Percentiles rank a stretch among this genome's conserved stretches.
Evolutionary conservation across 2,329 filamentous ascomycete species (phyloP).

Genomic region (Fusarium sp.): DNA sequence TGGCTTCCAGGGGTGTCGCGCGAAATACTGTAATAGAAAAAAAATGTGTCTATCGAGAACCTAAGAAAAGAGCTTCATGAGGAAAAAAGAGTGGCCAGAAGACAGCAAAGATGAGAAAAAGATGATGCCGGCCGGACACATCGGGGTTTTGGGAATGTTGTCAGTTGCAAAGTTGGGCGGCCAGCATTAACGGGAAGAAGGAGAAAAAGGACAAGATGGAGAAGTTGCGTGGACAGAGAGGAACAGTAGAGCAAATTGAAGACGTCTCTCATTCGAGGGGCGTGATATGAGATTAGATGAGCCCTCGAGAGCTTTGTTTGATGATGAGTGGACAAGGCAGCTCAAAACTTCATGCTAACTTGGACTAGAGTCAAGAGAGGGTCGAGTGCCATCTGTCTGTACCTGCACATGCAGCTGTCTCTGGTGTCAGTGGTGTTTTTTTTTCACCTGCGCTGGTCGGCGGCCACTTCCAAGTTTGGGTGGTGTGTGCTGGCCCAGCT

Average conservation of each 20-base stretch:
- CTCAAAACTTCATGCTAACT: constrained; percentile 14
- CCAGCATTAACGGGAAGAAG: constrained; percentile 20
- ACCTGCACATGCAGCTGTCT: constrained; percentile 6
- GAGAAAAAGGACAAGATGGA: not conserved
- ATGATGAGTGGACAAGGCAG: constrained; percentile 26
- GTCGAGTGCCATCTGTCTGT: not conserved
- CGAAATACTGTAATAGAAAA: constrained; percentile 14
- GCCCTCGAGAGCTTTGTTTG: constrained; percentile 25
- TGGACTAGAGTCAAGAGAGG: not conserved
- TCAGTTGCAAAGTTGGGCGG: constrained; percentile 20
- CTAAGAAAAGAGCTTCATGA: constrained; percentile 43
- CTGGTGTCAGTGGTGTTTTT: constrained; percentile 10
- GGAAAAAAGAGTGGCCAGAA: constrained; percentile 40
- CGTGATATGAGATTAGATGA: constrained; percentile 30
- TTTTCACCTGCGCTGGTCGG: constrained; percentile 9
- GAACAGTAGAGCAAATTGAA: constrained; percentile 22
- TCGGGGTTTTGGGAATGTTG: constrained; percentile 35
- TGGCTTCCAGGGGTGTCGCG: constrained; percentile 38
- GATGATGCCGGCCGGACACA: constrained; percentile 47
- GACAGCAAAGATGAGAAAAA: constrained; percentile 30
- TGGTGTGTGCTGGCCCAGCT: constrained; percentile 15
- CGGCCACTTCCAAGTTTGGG: constrained; percentile 24
- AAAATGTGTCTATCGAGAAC: constrained; percentile 29
- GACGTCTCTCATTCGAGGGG: constrained; percentile 24
- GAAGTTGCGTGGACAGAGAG: constrained; percentile 15